Evolutionary conservation across 2,329 filamentous ascomycete genomes (phyloP).

Genomic region (Trematosphaeria pertusa): DNA sequence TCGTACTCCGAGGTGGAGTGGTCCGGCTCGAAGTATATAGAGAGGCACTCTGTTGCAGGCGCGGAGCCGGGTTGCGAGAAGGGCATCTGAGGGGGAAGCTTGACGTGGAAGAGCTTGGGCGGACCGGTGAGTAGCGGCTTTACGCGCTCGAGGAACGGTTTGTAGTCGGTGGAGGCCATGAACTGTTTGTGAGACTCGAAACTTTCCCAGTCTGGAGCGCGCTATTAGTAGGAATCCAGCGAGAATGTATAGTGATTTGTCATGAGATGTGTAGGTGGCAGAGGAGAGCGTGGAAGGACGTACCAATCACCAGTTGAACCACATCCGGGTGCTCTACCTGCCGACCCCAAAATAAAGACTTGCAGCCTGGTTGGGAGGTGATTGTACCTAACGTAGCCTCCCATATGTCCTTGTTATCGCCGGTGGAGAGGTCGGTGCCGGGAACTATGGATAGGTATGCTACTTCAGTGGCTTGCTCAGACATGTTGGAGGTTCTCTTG

Average conservation of each 20-base stretch:
- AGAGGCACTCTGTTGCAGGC: constrained; percentile 59
- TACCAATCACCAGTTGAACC: constrained; percentile 52
- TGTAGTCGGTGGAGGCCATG: constrained; percentile 45
- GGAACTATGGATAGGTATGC: constrained; percentile 48
- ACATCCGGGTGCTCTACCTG: constrained; percentile 49
- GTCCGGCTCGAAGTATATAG: constrained; percentile 51
- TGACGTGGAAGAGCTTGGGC: constrained; percentile 43
- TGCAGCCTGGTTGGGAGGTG: constrained; percentile 45
- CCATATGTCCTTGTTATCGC: constrained; percentile 39
- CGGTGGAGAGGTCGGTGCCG: constrained; percentile 29
- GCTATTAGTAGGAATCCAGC: background rate
- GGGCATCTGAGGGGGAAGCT: constrained; percentile 31
- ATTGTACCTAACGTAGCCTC: constrained; percentile 45
- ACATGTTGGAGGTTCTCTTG: constrained; percentile 29
- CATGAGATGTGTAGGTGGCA: background rate
- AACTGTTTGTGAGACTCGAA: constrained; percentile 51
- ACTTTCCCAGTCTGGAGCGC: constrained; percentile 52
- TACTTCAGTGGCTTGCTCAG: constrained; percentile 47
- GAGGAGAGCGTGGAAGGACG: constrained; percentile 28
- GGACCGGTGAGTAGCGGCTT: constrained; percentile 32
- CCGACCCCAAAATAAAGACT: constrained; percentile 45
- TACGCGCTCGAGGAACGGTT: constrained; percentile 45
- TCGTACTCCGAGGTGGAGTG: constrained; percentile 34
- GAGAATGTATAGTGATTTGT: background rate
- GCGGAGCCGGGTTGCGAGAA: constrained; percentile 44